Percentiles rank a stretch among this genome's conserved stretches.
These are phyloP conservation scores for Anthoceros angustus DNA, from an alignment of 225 moss, liverwort and hornwort genomes.

Conservation along the genomic window DNA sequence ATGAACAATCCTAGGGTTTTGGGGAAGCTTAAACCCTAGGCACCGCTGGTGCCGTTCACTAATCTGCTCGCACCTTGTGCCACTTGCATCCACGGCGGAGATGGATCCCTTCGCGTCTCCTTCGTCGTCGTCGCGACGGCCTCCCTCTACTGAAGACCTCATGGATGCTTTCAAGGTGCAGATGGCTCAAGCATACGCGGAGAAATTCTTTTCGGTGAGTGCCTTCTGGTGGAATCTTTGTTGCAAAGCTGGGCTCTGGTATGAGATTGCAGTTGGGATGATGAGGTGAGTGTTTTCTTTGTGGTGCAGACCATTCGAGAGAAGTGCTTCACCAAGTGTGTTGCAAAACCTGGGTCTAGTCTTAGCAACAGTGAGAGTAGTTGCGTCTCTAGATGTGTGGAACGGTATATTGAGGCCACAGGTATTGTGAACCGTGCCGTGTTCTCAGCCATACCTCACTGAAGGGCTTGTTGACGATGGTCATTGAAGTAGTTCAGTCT, in stretches of 20 bases:
- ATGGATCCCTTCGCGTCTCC: constrained; percentile 57
- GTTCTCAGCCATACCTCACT: constrained; percentile 61
- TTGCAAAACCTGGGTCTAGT: constrained; percentile 74
- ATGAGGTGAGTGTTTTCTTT: background rate
- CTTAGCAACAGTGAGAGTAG: constrained; percentile 86
- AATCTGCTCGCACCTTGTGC: background rate
- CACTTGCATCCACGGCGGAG: background rate
- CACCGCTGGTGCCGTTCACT: too few relatives aligned
- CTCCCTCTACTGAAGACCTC: constrained; percentile 49
- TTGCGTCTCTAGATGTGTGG: constrained; percentile 92
- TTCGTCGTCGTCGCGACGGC: constrained; percentile 32
- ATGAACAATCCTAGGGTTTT: too few relatives aligned
- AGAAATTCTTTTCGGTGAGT: constrained; percentile 80
- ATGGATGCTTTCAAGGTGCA: constrained; percentile 94
- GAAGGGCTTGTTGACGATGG: constrained; percentile 4
- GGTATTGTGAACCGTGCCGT: constrained; percentile 90
- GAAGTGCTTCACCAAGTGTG: constrained; percentile 86
- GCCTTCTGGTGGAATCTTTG: background rate
- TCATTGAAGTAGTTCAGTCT: background rate
- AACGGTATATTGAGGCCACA: constrained; percentile 97
- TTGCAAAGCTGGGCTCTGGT: background rate
- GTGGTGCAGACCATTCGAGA: constrained; percentile 75
- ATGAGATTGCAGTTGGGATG: background rate
- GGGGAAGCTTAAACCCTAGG: too few relatives aligned
- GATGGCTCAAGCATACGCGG: constrained; percentile 90